Evolutionary conservation across 2,329 filamentous ascomycete genomes (phyloP), one percentile per base, ranked within the genome.

Genomic region (Epichloe amarillans): DNA sequence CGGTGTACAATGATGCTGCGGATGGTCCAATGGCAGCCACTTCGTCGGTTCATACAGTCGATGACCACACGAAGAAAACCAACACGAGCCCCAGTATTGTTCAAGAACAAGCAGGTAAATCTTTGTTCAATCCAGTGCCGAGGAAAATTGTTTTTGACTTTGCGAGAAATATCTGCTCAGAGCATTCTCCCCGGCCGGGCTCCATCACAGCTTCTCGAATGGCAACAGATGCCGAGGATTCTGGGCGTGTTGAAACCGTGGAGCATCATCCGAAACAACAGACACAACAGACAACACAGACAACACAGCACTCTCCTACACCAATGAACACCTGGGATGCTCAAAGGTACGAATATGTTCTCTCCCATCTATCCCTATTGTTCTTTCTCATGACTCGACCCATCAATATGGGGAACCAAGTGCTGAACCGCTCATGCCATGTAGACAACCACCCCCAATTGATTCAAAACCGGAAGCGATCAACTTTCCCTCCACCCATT

Each of bases 391-490:
- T 3, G 40, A 12, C 11, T 21, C 17, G 12, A 23, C 10, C 39
- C 8, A 26, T 37, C 3, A 43, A 14, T 21, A n/a, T 15, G 14
- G 37, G 33, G 3, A 17, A 26, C 7, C 17, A 14, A 36, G 41
- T 50, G 23, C 46, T 53, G 49, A 59, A 41, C 23, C 45, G 36
- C 7, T 8, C 23, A 17, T 61, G 60, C 12, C 17, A 38, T 33
- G 15, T 33, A 86, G 83, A 63, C 78, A 83, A 59, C 69, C 82
- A 43, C 81, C 82, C 80, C 80, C 81, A 11, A 51, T 66, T 41
- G 68, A 86, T 61, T 88, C 89, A 5, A 84, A 75, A 62, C 90
- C 90, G 8, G 93, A 97, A 73, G 91, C 89, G 6, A 72, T 80
- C 54, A 88, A 94, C 64, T 86, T 97, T 61, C 88, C 89, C 15